Evolutionary conservation across 2,329 filamentous ascomycete species (phyloP).

Genomic region (Bipolaris sorokiniana): DNA sequence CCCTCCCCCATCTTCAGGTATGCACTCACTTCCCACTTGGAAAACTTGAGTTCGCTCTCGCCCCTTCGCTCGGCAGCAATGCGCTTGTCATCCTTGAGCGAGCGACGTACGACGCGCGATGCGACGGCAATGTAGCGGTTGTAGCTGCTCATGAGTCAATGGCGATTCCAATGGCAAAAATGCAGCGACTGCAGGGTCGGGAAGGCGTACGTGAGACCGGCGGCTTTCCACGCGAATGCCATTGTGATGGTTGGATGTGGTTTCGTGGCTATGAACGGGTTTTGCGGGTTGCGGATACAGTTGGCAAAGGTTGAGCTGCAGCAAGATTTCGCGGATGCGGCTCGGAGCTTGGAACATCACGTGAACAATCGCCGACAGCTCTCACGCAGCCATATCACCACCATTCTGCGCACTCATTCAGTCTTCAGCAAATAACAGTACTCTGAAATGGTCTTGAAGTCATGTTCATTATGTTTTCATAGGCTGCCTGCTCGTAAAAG

Average conservation of each 20-base stretch:
- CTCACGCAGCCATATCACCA: not conserved
- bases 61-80: conserved; percentile 86
- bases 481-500: conserved; percentile 11
- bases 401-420: not conserved
- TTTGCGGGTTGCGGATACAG: conserved; percentile 30
- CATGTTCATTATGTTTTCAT: conserved; percentile 35
- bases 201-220: conserved; percentile 85
- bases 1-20: conserved; percentile 3
- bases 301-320: conserved; percentile 36
- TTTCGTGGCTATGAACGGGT: conserved; percentile 32
- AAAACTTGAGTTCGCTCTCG: conserved; percentile 85
- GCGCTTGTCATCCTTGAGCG: conserved; percentile 94
- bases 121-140: conserved; percentile 99
- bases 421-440: not conserved
- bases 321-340: conserved; percentile 38
- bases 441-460: not conserved
- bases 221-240: conserved; percentile 98
- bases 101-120: conserved; percentile 91
- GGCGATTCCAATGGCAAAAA: conserved; percentile 18
- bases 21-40: conserved; percentile 90
- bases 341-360: conserved; percentile 35
- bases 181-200: conserved; percentile 1
- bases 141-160: conserved; percentile 70
- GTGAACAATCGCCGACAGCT: conserved; percentile 19
- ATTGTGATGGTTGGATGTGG: conserved; percentile 67